phyloP scores from a whole-genome alignment of 2,329 filamentous ascomycete species.

The Pseudogymnoascus sp. region DNA sequence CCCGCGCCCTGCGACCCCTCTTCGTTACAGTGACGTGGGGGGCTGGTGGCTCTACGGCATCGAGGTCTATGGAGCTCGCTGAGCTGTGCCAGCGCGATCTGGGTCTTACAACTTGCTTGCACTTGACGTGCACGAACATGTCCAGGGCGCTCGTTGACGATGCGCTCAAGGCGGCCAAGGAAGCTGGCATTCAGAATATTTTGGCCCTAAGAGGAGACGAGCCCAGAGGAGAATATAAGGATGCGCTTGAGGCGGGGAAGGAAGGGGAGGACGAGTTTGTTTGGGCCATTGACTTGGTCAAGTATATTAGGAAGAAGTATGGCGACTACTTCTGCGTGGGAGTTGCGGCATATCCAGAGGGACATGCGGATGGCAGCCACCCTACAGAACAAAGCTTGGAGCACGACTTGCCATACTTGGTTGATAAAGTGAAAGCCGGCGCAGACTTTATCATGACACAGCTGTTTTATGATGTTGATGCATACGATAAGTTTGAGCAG shows the following conservation, averaged over 20 bases:
- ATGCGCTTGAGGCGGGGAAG: slow-evolving; percentile 48
- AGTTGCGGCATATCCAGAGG: slow-evolving; percentile 90
- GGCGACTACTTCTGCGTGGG: slow-evolving; percentile 96
- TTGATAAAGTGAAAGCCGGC: slow-evolving; percentile 84
- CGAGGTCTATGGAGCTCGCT: slow-evolving; percentile 86
- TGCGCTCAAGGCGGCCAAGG: slow-evolving; percentile 83
- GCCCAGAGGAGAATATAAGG: slow-evolving; percentile 79
- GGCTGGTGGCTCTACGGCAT: slow-evolving; percentile 83
- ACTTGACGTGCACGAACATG: slow-evolving; percentile 98
- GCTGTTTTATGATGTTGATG: slow-evolving; percentile 83
- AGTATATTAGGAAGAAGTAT: slow-evolving; percentile 76
- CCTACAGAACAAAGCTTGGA: slow-evolving; percentile 62
- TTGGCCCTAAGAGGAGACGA: slow-evolving; percentile 87
- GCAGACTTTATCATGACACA: slow-evolving; percentile 99
- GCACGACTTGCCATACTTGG: slow-evolving; percentile 76
- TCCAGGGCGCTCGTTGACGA: slow-evolving; percentile 76
- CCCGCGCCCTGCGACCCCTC: slow-evolving; percentile 77
- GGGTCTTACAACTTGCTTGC: slow-evolving; percentile 86
- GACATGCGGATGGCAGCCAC: slow-evolving; percentile 84
- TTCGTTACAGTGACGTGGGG: slow-evolving; percentile 99
- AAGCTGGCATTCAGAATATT: slow-evolving; percentile 85
- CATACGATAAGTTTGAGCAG: slow-evolving; percentile 73
- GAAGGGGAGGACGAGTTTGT: slow-evolving; percentile 66
- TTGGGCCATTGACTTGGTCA: slow-evolving; percentile 82
- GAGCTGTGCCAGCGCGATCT: slow-evolving; percentile 91